Base-by-base conservation (phyloP, 805 yeast species). In the Candida insectalens region DNA sequence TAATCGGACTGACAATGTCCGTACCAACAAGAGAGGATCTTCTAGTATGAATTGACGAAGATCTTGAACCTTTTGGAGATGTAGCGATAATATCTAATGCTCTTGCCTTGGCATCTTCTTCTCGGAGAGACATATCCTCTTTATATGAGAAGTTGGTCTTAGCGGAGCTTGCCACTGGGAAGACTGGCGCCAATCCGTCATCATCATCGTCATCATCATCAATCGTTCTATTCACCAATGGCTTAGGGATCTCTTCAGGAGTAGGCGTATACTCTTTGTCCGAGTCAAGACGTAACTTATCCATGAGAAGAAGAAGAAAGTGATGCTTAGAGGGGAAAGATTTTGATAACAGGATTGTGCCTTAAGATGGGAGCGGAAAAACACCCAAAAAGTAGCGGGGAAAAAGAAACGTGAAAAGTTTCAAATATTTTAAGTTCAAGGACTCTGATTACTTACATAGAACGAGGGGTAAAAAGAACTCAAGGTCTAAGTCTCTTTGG, bases 401-500 rank as follows among this genome's bases (percentile, higher is more conserved):
- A n/a, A n/a, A n/a, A n/a, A n/a, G n/a, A n/a, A n/a, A n/a, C n/a
- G n/a, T n/a, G n/a, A n/a, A n/a, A n/a, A n/a, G n/a, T n/a, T n/a
- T n/a, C n/a, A n/a, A n/a, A n/a, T n/a, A n/a, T n/a, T n/a, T n/a
- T n/a, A n/a, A n/a, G n/a, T n/a, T n/a, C n/a, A n/a, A n/a, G n/a
- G n/a, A n/a, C n/a, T n/a, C n/a, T n/a, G n/a, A n/a, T n/a, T n/a
- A n/a, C n/a, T n/a, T n/a, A n/a, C n/a, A n/a, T n/a, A n/a, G n/a
- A n/a, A n/a, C n/a, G n/a, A n/a, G n/a, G n/a, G n/a, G n/a, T n/a
- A 21, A 21, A 12, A 21, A 8, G 23, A 21, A 12, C n/a, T 43
- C 36, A 82, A 69, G 98, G 98, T 57, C 83, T 77, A 53, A 92
- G 68, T 67, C 98, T 79, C 60, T 65, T 79, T 45, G 98, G 98